Percentiles rank a stretch among this genome's conserved stretches.
These are phyloP conservation scores for Fusarium heterosporum DNA, from an alignment of 2,329 filamentous ascomycete genomes.

Conservation along the genomic window DNA sequence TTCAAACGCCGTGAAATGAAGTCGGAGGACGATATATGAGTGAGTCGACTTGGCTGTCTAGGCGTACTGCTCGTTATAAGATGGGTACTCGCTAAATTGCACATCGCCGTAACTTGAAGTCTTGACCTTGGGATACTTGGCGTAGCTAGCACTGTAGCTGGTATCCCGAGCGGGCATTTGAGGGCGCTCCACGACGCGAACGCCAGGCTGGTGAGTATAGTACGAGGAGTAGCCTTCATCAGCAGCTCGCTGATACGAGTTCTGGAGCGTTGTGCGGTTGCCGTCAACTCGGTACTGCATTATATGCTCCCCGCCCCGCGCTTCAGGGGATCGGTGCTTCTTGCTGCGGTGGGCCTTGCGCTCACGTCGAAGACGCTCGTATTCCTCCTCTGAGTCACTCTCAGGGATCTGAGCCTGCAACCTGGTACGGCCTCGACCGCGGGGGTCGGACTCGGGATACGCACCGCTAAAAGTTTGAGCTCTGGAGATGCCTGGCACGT, in stretches of 20 bases:
- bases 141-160: conserved; percentile 47
- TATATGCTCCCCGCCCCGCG: conserved; percentile 43
- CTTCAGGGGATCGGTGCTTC: conserved; percentile 52
- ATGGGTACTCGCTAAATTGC: conserved; percentile 48
- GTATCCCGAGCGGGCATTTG: conserved; percentile 48
- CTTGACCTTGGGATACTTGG: conserved; percentile 51
- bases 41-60: conserved; percentile 3
- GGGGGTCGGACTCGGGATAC: conserved; percentile 46
- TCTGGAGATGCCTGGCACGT: conserved; percentile 47
- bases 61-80: conserved; percentile 44
- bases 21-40: conserved; percentile 23
- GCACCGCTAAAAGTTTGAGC: conserved; percentile 51
- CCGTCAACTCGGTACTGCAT: conserved; percentile 49
- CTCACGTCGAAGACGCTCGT: conserved; percentile 49
- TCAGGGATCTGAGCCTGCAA: conserved; percentile 53
- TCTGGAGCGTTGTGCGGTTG: conserved; percentile 46
- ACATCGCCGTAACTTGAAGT: conserved; percentile 51
- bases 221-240: conserved; percentile 43
- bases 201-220: conserved; percentile 36
- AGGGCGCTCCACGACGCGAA: conserved; percentile 48
- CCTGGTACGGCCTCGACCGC: conserved; percentile 55
- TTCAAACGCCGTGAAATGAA: conserved; percentile 46
- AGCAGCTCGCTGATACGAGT: conserved; percentile 46
- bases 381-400: conserved; percentile 52
- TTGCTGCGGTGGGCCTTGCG: conserved; percentile 53